phyloP scores from a whole-genome alignment of 371 early-diverging fungal species.

The Haplosporangium sp. region DNA sequence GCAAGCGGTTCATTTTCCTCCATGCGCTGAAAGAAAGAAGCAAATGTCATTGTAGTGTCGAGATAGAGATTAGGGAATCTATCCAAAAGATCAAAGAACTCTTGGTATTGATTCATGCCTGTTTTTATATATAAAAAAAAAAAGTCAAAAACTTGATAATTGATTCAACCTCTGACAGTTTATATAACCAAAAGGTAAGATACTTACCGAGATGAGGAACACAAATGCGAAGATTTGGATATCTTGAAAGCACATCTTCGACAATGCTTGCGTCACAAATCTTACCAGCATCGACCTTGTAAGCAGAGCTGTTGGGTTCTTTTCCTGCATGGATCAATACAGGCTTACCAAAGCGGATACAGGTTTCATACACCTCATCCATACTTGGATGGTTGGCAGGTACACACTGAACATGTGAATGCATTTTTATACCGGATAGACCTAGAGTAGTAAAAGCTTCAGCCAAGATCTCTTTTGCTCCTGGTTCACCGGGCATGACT shows the following conservation, averaged over 20 bases:
- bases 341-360: conserved; percentile 40
- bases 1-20: conserved; percentile 25
- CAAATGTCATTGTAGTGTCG: conserved; percentile 55
- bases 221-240: conserved; percentile 42
- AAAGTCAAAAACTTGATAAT: not conserved
- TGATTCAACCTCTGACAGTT: no score
- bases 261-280: conserved; percentile 52
- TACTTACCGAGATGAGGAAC: conserved; percentile 54
- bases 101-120: conserved; percentile 55
- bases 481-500: conserved; percentile 57
- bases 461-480: conserved; percentile 41
- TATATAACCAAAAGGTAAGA: not conserved
- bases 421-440: conserved; percentile 56
- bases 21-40: conserved; percentile 31
- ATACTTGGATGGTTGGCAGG: conserved; percentile 54
- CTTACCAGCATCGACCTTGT: conserved; percentile 53
- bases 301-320: conserved; percentile 49
- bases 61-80: conserved; percentile 55
- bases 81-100: conserved; percentile 50
- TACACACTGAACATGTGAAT: conserved; percentile 56
- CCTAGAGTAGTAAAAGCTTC: conserved; percentile 47
- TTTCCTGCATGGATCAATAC: conserved; percentile 54
- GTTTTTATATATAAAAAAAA: not conserved
- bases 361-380: conserved; percentile 55
- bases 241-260: conserved; percentile 47